Percentiles rank a stretch among this genome's conserved stretches.
phyloP scores from a whole-genome alignment of 2,329 filamentous ascomycete genomes.

The Claviceps purpurea region DNA sequence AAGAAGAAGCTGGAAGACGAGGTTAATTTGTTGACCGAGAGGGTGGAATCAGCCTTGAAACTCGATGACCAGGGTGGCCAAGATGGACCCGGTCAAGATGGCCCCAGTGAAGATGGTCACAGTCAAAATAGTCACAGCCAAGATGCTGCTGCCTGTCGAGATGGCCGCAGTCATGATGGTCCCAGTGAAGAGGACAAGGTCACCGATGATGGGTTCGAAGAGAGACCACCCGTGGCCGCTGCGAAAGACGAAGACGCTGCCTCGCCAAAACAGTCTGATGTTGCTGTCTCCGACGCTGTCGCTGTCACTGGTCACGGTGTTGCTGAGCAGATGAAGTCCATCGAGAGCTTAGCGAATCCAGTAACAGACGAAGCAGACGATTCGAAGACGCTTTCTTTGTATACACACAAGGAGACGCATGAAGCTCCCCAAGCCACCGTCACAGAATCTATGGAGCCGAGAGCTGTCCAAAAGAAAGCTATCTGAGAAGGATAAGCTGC shows the following conservation, averaged over 20 bases:
- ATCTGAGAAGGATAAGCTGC: not conserved
- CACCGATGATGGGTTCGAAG: too few relatives aligned
- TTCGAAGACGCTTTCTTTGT: not conserved
- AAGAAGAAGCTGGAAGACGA: constrained; percentile 28
- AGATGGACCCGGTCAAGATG: not conserved
- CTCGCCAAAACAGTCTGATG: not conserved
- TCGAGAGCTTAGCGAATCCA: not conserved
- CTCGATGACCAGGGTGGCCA: constrained; percentile 14
- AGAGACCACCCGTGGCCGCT: too few relatives aligned
- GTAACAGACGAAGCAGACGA: not conserved
- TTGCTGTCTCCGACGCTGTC: not conserved
- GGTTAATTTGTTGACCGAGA: constrained; percentile 25
- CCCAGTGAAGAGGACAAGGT: too few relatives aligned
- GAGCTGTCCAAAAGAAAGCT: not conserved
- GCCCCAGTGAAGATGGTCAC: too few relatives aligned
- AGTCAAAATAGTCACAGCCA: too few relatives aligned
- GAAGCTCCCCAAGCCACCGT: not conserved
- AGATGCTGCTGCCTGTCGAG: too few relatives aligned
- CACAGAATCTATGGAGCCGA: not conserved
- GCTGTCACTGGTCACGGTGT: not conserved
- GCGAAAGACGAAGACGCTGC: not conserved
- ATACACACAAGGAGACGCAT: not conserved
- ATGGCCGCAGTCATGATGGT: too few relatives aligned
- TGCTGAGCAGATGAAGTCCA: not conserved
- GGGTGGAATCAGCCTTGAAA: constrained; percentile 20